Base-by-base conservation (phyloP, 1,284 basidiomycete genomes). In the Xerocomus minutiporus region DNA sequence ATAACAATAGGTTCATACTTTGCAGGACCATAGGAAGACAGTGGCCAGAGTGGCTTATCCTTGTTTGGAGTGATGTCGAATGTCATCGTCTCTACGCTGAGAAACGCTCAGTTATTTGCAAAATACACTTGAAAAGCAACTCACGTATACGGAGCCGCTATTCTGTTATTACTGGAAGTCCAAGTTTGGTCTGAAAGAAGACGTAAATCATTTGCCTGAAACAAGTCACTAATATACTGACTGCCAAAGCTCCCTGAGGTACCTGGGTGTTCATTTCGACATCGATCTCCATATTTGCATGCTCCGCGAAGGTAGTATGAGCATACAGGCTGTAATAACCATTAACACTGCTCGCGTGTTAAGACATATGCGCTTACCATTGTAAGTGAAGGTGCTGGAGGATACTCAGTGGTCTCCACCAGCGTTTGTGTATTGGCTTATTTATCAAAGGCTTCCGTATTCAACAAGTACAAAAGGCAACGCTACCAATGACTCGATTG, bases 1-100 rank as follows among this genome's bases (percentile, higher is more conserved):
- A 97, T 70, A 6, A 96, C 61, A 45, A 79, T 83, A 0, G 84
- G 84, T 60, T 93, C 90, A 50, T 80, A 67, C 64, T 94, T 93
- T 0, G 84, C 82, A 23, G 89, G 82, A 0, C 80, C 93, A 66
- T 89, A 97, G 0, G 81, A 86, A 0, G 91, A 86, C 0, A 95
- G 72, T n/a, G 86, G 84, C 87, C 90, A 97, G 7, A 80, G 51
- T 0, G 93, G 94, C 61, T 83, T 84, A 20, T 92, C 89, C 4
- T 68, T 70, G 15, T 69, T 69, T 6, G 70, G 65, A 3, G 79
- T 81, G n/a, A 92, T 62, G 61, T 92, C 90, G 40, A 71, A 73
- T 13, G 66, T 64, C 31, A 91, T 77, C 1, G 76, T 70, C 13
- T 90, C 86, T n/a, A 71, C 60, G 15, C 86, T 91, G 62, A 20